Percentiles rank a stretch among this genome's conserved stretches.
These are phyloP conservation scores for Blastobotrys chiropterorum DNA, from an alignment of 805 yeast genomes.

Conservation along the genomic window DNA sequence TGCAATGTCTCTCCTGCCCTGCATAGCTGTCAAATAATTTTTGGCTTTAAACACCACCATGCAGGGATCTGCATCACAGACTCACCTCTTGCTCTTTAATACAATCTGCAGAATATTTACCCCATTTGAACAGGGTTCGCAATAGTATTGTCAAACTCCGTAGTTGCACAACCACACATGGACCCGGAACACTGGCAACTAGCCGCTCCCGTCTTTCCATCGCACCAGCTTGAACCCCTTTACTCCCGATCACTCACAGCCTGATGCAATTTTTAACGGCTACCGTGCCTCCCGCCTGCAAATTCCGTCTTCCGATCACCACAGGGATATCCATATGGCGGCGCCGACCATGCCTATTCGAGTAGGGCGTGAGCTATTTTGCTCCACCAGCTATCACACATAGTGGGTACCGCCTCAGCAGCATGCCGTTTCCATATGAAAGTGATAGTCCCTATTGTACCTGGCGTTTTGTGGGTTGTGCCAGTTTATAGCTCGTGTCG, in stretches of 20 bases:
- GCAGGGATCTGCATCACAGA: not conserved
- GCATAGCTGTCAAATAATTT: not conserved
- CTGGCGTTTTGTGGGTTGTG: too few species aligned
- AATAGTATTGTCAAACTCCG: not conserved
- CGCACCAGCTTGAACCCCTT: not conserved
- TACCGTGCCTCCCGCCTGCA: too few species aligned
- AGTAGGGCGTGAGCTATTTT: not conserved
- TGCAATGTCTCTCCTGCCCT: not conserved
- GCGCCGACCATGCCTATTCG: too few species aligned
- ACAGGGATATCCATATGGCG: not conserved
- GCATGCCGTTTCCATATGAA: not conserved
- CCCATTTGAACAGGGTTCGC: not conserved
- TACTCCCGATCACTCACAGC: not conserved
- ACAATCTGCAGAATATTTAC: not conserved
- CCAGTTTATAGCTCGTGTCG: not conserved
- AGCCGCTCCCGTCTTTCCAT: too few species aligned
- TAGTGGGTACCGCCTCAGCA: not conserved
- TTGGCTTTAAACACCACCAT: not conserved
- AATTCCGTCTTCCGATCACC: not conserved
- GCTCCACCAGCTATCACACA: not conserved
- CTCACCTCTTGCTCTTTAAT: not conserved
- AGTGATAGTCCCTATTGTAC: not conserved
- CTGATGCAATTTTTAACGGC: not conserved
- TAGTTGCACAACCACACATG: too few species aligned
- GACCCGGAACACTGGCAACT: too few species aligned